phyloP scores from a whole-genome alignment of 768 basidiomycete genomes.

The Tulasnella sp. region DNA sequence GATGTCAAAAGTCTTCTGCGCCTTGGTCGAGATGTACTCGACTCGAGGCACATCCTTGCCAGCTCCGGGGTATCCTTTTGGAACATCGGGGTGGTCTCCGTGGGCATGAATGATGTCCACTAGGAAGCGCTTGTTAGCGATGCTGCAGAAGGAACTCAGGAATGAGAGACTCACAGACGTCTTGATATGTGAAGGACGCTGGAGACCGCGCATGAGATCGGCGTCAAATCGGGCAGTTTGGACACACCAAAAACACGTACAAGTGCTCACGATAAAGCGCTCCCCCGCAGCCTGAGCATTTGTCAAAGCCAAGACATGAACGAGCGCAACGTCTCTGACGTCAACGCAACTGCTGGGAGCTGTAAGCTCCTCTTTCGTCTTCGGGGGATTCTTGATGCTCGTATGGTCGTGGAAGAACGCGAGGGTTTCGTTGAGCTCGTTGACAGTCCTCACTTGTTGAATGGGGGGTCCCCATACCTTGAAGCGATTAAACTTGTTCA shows the following conservation, averaged over 20 bases:
- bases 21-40: not conserved
- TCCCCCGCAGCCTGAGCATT: constrained; percentile 1
- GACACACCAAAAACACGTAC: not conserved
- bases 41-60: not conserved
- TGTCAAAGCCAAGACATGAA: constrained; percentile 12
- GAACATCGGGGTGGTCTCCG: not conserved
- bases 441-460: not conserved
- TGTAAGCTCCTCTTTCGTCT: not conserved
- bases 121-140: not conserved
- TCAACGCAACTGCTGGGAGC: constrained; percentile 1
- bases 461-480: not conserved
- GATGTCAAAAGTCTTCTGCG: not conserved
- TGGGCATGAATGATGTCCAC: constrained; percentile 9
- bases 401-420: not conserved
- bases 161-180: constrained; percentile 9
- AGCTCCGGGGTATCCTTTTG: not conserved
- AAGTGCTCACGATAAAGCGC: constrained; percentile 11
- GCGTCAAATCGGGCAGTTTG: not conserved
- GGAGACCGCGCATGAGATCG: not conserved
- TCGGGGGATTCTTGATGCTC: not conserved
- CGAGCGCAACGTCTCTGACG: constrained; percentile 21
- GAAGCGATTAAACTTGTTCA: not conserved
- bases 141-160: no score
- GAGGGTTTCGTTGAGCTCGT: not conserved
- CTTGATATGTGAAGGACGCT: constrained; percentile 17